Evolutionary conservation across 148 eudicot species (phyloP).

Genomic region (Fagopyrum tataricum): DNA sequence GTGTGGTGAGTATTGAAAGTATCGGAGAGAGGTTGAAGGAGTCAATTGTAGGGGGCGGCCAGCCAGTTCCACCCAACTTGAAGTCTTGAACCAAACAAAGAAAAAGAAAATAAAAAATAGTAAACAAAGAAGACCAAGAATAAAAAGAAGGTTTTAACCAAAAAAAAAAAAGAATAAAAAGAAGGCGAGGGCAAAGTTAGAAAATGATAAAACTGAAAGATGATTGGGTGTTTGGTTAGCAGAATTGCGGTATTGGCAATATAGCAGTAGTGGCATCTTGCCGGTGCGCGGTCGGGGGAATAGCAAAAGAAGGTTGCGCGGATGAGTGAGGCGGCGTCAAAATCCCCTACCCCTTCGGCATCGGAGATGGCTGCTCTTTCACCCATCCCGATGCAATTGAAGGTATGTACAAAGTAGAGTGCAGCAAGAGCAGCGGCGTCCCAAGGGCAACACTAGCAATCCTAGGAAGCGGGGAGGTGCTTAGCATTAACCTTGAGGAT

Average conservation of each 20-base stretch:
- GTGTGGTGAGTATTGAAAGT: too few relatives aligned
- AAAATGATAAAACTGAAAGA: not conserved
- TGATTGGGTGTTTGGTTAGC: not conserved
- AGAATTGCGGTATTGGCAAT: not conserved
- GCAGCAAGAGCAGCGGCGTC: not conserved
- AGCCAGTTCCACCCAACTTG: too few relatives aligned
- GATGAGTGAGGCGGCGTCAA: not conserved
- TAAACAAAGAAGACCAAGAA: not conserved
- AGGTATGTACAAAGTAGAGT: not conserved
- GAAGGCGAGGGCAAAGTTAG: too few relatives aligned
- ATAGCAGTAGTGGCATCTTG: not conserved
- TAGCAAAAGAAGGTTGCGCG: not conserved
- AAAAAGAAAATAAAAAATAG: too few relatives aligned
- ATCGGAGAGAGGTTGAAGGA: conserved; percentile 1
- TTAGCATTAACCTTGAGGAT: not conserved
- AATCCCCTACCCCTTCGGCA: conserved; percentile 9
- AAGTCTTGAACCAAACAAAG: too few relatives aligned
- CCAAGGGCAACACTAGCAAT: not conserved
- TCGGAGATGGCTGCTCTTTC: not conserved
- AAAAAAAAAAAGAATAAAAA: too few relatives aligned
- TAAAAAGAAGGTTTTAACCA: too few relatives aligned
- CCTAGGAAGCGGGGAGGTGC: not conserved
- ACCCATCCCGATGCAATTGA: not conserved
- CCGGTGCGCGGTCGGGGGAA: not conserved
- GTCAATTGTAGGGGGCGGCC: not conserved